Percentiles rank a stretch among this genome's conserved stretches.
phyloP scores from a whole-genome alignment of 1,284 basidiomycete genomes.

The Lentinula novae-zelandiae region DNA sequence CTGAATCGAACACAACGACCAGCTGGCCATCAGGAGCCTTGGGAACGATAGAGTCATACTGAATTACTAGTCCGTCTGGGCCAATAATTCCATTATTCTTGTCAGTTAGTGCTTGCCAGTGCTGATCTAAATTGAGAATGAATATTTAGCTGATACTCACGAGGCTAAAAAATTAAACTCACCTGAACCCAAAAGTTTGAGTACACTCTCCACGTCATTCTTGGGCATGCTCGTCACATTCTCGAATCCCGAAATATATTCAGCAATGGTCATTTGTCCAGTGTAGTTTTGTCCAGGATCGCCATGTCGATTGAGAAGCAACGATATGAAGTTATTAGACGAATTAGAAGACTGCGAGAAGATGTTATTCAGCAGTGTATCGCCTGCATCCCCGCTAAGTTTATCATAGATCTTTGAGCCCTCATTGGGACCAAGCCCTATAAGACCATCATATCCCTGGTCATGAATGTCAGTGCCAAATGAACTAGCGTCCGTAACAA shows the following conservation, averaged over 20 bases:
- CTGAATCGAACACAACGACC: conserved; percentile 74
- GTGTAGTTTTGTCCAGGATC: conserved; percentile 37
- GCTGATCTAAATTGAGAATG: conserved; percentile 49
- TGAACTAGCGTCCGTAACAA: conserved; percentile 59
- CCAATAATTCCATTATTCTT: conserved; percentile 59
- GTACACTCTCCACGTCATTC: conserved; percentile 63
- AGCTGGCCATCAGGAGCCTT: conserved; percentile 56
- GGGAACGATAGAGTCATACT: conserved; percentile 62
- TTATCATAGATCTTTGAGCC: conserved; percentile 63
- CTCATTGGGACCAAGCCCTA: conserved; percentile 72
- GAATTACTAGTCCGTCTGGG: conserved; percentile 64
- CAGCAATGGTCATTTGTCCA: conserved; percentile 38
- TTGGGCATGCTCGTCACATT: conserved; percentile 60
- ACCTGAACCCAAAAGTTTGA: conserved; percentile 45
- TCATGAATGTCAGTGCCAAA: conserved; percentile 59
- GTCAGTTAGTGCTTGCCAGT: conserved; percentile 74
- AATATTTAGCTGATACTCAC: background rate
- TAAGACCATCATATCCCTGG: conserved; percentile 63
- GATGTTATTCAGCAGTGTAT: conserved; percentile 56
- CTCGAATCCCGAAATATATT: conserved; percentile 37
- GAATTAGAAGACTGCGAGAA: conserved; percentile 52
- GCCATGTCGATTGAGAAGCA: conserved; percentile 60
- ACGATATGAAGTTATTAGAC: conserved; percentile 60
- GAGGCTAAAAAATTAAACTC: conserved; percentile 1
- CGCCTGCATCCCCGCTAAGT: conserved; percentile 44